Evolutionary conservation across 257 asterid species (phyloP).

Genomic region (Jasminum sambac): DNA sequence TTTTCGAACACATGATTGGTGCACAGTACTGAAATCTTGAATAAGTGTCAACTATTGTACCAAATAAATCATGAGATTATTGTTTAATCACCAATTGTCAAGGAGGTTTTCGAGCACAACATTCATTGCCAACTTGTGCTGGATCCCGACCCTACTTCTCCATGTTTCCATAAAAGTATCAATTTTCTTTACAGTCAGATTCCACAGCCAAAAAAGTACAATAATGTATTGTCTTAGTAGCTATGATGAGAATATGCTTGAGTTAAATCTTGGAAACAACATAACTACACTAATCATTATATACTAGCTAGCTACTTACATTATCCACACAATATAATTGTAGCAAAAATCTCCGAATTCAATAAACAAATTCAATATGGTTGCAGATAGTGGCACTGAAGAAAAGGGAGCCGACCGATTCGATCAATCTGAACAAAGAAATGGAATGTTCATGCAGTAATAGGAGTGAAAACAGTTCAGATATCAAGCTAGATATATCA

Average conservation of each 20-base stretch:
- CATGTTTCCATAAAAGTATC: no score
- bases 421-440: slow-evolving; percentile 21
- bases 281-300: neutral
- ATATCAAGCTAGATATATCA: slow-evolving; percentile 3
- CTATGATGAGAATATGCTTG: neutral
- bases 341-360: neutral
- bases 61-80: no score
- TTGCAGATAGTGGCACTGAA: slow-evolving; percentile 26
- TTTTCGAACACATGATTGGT: no score
- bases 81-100: no score
- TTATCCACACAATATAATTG: neutral
- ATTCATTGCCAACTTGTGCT: no score
- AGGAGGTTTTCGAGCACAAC: no score
- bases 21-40: no score
- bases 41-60: no score
- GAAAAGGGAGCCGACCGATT: slow-evolving; percentile 9
- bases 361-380: neutral
- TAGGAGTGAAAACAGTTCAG: slow-evolving; percentile 12
- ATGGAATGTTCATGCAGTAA: slow-evolving; percentile 16
- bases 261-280: neutral
- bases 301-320: neutral
- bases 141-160: no score
- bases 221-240: neutral
- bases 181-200: no score
- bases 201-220: no score